Evolutionary conservation across 2,329 filamentous ascomycete species (phyloP).

Genomic region (Ophiostoma piceae): DNA sequence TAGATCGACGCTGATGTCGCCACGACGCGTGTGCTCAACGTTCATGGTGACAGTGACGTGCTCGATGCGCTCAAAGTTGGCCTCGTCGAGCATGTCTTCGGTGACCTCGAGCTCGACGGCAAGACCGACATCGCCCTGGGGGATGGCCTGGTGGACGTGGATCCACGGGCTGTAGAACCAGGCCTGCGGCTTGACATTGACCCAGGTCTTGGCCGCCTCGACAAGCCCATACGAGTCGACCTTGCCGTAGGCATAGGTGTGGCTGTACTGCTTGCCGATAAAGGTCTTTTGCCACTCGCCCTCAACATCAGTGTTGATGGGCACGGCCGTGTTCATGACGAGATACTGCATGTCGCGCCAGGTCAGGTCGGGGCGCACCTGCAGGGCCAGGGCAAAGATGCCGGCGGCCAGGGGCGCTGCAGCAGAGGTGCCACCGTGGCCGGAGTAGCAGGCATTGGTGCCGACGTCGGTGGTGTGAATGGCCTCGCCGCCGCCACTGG

Average conservation of each 20-base stretch:
- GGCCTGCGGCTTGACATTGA: slow-evolving; percentile 86
- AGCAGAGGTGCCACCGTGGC: slow-evolving; percentile 93
- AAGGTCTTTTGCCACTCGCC: slow-evolving; percentile 73
- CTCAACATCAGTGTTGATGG: slow-evolving; percentile 63
- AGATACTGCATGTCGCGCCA: slow-evolving; percentile 97
- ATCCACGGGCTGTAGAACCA: slow-evolving; percentile 95
- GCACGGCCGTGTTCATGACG: slow-evolving; percentile 75
- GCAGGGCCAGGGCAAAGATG: slow-evolving; percentile 81
- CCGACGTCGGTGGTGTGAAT: slow-evolving; percentile 95
- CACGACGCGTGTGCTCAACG: slow-evolving; percentile 76
- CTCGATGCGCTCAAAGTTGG: slow-evolving; percentile 82
- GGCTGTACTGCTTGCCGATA: slow-evolving; percentile 82
- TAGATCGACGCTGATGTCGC: slow-evolving; percentile 88
- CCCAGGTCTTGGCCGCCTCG: slow-evolving; percentile 77
- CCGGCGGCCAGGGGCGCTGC: slow-evolving; percentile 90
- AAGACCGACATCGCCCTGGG: slow-evolving; percentile 76
- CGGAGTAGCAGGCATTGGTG: slow-evolving; percentile 66
- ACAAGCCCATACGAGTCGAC: slow-evolving; percentile 83
- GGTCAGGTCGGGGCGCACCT: slow-evolving; percentile 76
- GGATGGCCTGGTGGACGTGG: slow-evolving; percentile 78
- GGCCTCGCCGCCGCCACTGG: slow-evolving; percentile 78
- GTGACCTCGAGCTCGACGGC: slow-evolving; percentile 79
- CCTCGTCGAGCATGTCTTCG: slow-evolving; percentile 67
- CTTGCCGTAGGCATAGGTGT: slow-evolving; percentile 94
- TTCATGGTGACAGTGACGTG: slow-evolving; percentile 99